A percentile compares a stretch with the other conserved stretches of the same genome.
phyloP scores from a whole-genome alignment of 257 asterid species.

The Capsicum baccatum region DNA sequence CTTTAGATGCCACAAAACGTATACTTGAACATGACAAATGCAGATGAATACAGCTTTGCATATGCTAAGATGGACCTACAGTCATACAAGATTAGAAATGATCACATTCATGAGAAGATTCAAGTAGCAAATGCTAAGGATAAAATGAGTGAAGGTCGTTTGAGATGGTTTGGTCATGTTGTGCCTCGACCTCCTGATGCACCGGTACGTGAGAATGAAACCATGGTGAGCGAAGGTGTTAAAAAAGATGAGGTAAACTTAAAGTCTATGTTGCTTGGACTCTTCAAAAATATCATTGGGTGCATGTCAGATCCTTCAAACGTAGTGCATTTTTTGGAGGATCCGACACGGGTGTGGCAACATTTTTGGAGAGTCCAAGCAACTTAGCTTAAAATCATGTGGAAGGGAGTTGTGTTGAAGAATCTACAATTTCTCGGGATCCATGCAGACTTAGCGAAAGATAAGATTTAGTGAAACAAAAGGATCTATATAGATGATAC shows the following conservation, averaged over 20 bases:
- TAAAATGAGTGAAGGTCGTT: not conserved
- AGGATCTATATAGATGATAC: not conserved
- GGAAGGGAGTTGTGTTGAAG: not conserved
- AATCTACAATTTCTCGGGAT: not conserved
- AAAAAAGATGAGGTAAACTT: not conserved
- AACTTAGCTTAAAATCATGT: not conserved
- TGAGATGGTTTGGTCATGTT: not conserved
- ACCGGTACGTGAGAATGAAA: not conserved
- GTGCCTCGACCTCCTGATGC: not conserved
- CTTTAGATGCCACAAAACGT: not conserved
- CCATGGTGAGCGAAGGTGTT: not conserved
- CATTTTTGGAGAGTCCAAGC: too few relatives aligned
- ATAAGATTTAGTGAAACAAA: not conserved
- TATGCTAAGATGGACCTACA: not conserved
- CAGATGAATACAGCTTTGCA: not conserved
- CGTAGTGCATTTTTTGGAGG: too few relatives aligned
- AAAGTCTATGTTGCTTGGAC: too few relatives aligned
- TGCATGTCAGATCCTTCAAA: too few relatives aligned
- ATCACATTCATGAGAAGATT: not conserved
- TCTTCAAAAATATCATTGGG: too few relatives aligned
- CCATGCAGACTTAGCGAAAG: not conserved
- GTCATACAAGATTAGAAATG: not conserved
- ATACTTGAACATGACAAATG: not conserved
- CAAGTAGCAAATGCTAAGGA: not conserved
- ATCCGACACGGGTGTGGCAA: too few relatives aligned